A percentile compares a stretch with the other conserved stretches of the same genome.
Conservation (phyloP, 2,329 filamentous ascomycete species). For the Botryotinia convoluta region DNA sequence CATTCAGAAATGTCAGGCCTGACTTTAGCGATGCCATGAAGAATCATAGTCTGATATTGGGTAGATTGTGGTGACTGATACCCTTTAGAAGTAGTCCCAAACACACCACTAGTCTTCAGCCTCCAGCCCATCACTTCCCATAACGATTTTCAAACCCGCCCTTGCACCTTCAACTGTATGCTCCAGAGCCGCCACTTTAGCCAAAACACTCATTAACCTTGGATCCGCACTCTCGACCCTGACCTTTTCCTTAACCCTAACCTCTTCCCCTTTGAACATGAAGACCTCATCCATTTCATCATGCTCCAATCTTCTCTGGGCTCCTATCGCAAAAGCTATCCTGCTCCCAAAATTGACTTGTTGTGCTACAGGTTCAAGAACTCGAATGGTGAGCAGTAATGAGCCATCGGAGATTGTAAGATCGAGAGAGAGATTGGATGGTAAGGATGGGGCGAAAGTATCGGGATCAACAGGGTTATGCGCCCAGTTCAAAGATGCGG, state of each 20-base stretch:
- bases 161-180: conserved; percentile 69
- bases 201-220: conserved; percentile 75
- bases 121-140: conserved; percentile 49
- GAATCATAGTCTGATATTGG: background rate
- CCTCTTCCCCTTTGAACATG: conserved; percentile 61
- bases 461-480: conserved; percentile 38
- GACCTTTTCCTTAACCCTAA: conserved; percentile 86
- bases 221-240: conserved; percentile 81
- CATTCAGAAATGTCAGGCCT: background rate
- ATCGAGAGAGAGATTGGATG: conserved; percentile 70
- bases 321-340: conserved; percentile 68
- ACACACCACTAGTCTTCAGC: conserved; percentile 6
- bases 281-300: conserved; percentile 81
- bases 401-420: conserved; percentile 67
- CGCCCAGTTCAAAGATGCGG: conserved; percentile 25
- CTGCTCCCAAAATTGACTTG: conserved; percentile 62
- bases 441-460: conserved; percentile 61
- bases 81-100: background rate
- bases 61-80: background rate
- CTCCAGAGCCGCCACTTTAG: conserved; percentile 77
- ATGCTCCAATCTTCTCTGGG: conserved; percentile 62
- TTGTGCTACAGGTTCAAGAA: conserved; percentile 63
- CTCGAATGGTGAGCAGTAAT: conserved; percentile 67
- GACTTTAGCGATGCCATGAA: background rate
- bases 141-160: conserved; percentile 71